phyloP scores from a whole-genome alignment of 2,329 filamentous ascomycete species.

The Aspergillus quadrilineatus region DNA sequence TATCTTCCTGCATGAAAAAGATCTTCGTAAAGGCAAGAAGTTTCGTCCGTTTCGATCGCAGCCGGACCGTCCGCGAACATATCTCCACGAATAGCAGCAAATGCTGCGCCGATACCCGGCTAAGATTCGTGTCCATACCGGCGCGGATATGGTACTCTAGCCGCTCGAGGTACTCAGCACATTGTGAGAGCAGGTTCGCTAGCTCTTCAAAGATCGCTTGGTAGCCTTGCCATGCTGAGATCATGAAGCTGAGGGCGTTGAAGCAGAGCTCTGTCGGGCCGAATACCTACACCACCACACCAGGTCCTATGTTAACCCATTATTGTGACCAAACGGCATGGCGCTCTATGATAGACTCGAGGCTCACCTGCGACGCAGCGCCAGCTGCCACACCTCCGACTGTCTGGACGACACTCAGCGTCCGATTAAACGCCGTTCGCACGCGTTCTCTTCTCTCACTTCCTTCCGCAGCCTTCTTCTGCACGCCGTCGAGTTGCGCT shows the following conservation, averaged over 20 bases:
- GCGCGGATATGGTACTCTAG: background rate
- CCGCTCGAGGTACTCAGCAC: background rate
- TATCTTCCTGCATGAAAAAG: background rate
- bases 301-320: too few relatives aligned
- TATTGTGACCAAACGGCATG: too few relatives aligned
- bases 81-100: background rate
- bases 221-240: slow-evolving; percentile 1
- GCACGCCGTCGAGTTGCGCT: background rate
- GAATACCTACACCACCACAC: background rate
- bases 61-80: background rate
- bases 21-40: background rate
- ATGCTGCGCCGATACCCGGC: background rate
- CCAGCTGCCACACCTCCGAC: background rate
- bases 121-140: background rate
- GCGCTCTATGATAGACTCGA: too few relatives aligned
- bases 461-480: background rate
- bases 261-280: background rate
- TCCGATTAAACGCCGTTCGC: background rate
- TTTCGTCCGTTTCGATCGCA: background rate
- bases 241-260: slow-evolving; percentile 3
- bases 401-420: background rate
- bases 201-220: background rate
- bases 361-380: background rate
- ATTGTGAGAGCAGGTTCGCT: background rate
- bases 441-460: background rate